Evolutionary conservation across 2,329 filamentous ascomycete species (phyloP), one percentile per base, ranked within the genome.

Genomic region (Pseudogymnoascus sp.): DNA sequence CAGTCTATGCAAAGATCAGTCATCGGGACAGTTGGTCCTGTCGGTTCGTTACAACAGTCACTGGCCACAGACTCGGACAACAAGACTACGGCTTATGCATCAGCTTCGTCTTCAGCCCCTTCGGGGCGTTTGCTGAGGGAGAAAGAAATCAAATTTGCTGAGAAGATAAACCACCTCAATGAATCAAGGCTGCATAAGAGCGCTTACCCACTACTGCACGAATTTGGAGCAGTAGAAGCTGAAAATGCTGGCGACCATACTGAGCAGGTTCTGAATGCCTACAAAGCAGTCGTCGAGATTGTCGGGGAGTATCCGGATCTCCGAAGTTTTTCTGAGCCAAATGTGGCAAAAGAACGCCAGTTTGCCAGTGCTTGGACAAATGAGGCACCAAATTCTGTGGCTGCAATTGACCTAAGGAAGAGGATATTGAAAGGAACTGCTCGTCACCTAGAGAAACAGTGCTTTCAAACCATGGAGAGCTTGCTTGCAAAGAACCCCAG

Each of bases 401-500:
- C 80, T 27, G 82, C 86, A 4, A 78, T 88, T 5, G 80, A 81
- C 29, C 85, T 96, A 72, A 87, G 89, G 67, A 93, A 88, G 74
- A 83, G 83, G 59, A 92, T 97, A 61, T 80, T 97, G 12, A 81
- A 85, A 59, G 93, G 93, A 2, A 91, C 92, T 59, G 88, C 90
- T 65, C 77, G 75, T 12, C 95, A 89, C 73, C 77, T 97, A 27
- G 93, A 97, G 75, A 86, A 85, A 69, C 83, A 88, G 66, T 97
- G 96, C 74, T 86, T 89, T 71, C 79, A 81, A 58, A 86, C 93
- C 67, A 81, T 97, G 37, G 90, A 96, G 71, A 81, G 79, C 8
- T 79, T 89, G 40, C 88, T 99, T 64, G 81, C 84, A 39, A 95
- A 89, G 74, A 90, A 94, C 72, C 92, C 92, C 1, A 85, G 88